These are phyloP conservation scores for Leishmania turanica DNA, from an alignment of 208 protist species.

Conservation along the genomic window DNA sequence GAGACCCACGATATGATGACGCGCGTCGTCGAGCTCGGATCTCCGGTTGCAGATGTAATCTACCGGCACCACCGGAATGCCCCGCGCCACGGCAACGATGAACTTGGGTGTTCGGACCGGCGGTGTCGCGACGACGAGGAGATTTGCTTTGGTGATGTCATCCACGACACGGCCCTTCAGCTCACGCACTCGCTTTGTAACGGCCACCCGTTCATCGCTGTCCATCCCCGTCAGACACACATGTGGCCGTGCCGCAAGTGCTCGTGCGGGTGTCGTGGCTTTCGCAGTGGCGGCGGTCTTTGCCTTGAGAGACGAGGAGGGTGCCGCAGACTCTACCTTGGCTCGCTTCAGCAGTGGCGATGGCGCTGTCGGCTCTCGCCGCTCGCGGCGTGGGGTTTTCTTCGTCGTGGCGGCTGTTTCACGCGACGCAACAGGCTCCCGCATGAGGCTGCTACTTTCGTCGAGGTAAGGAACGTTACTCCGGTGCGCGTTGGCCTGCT, in stretches of 20 bases:
- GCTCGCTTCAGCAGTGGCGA: constrained; percentile 10
- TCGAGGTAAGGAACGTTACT: constrained; percentile 22
- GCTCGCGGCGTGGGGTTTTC: background rate
- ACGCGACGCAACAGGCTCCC: background rate
- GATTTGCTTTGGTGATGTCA: constrained; percentile 50
- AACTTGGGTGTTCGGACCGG: constrained; percentile 84
- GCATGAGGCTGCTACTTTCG: constrained; percentile 2
- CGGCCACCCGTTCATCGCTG: constrained; percentile 27
- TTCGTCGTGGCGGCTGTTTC: background rate
- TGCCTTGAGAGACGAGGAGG: too few species aligned
- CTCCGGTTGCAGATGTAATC: constrained; percentile 43
- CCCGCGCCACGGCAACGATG: constrained; percentile 75
- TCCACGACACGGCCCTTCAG: constrained; percentile 54
- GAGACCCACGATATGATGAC: constrained; percentile 46
- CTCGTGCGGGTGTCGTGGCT: background rate
- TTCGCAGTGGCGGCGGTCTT: background rate
- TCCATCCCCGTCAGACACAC: constrained; percentile 83
- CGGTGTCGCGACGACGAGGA: constrained; percentile 68
- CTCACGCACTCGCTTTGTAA: constrained; percentile 44
- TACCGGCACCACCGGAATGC: constrained; percentile 72
- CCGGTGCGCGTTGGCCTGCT: background rate
- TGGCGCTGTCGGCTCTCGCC: background rate
- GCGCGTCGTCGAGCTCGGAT: constrained; percentile 15
- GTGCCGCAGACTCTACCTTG: constrained; percentile 7
- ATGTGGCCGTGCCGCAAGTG: constrained; percentile 10